Evolutionary conservation across 371 early-diverging fungal species (phyloP), one percentile per base, ranked within the genome.

Genomic region (Mucor indicus): DNA sequence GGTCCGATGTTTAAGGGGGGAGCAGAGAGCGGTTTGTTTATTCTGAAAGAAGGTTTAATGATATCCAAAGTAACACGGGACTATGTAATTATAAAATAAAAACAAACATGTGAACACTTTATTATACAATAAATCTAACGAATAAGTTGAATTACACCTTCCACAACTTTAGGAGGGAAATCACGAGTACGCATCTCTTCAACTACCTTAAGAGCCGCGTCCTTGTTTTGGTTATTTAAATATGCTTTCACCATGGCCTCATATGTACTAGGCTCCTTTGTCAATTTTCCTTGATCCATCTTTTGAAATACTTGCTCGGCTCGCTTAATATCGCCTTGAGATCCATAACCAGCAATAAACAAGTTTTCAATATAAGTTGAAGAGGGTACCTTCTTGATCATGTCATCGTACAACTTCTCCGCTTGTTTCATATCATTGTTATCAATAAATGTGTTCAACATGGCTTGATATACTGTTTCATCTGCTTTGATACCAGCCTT

Each of bases 301-400:
- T 75, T 63, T 38, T 86, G 75, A 56, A 87, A 89, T 32, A 79
- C 62, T 36, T 61, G 57, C 25, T 75, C 73, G 3, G 93, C 89
- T 17, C 79, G 71, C 6, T 69, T 68, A 31, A 79, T 58, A 48
- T 88, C 76, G n/a, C 89, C 88, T 50, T 80, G 59, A 4, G 93
- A 85, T 53, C 87, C 91, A 25, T 69, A 57, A 5, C 81, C 80
- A 27, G 67, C 55, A 50, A 83, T 83, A 49, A 83, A 69, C 15
- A 78, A 62, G 51, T 83, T 83, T 56, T 83, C 81, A 46, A 83
- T 83, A 38, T 83, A 81, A 0, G 81, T 48, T 16, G 76, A 81
- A 1, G 81, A 72, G 10, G 41, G 52, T 11, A 63, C 67, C 22
- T 45, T 33, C 12, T 42, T 39, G 27, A 67, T n/a, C 65, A 83